phyloP scores from a whole-genome alignment of 768 basidiomycete genomes.

The Lentinula lateritia region DNA sequence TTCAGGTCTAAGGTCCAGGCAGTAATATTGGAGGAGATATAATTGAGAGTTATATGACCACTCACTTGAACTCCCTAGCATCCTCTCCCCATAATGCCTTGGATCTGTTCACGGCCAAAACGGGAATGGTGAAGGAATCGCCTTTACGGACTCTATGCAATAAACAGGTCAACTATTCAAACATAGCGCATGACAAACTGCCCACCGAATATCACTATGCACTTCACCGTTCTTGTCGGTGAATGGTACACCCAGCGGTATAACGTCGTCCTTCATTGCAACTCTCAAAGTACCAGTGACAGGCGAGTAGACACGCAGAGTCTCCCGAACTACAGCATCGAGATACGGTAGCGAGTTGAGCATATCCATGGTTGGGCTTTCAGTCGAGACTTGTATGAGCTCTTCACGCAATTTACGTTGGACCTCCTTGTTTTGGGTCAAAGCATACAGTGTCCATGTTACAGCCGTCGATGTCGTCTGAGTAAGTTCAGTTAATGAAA shows the following conservation, averaged over 20 bases:
- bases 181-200: not conserved
- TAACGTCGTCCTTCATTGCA: slow-evolving; percentile 45
- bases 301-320: slow-evolving; percentile 50
- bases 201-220: slow-evolving; percentile 34
- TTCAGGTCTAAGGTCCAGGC: slow-evolving; percentile 44
- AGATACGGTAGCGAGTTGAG: slow-evolving; percentile 63
- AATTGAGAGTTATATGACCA: too few relatives aligned
- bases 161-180: not conserved
- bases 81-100: slow-evolving; percentile 59
- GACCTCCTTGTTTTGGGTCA: slow-evolving; percentile 40
- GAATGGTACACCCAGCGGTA: slow-evolving; percentile 44
- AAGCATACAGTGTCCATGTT: slow-evolving; percentile 55
- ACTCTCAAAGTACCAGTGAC: slow-evolving; percentile 36
- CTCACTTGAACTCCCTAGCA: slow-evolving; percentile 51
- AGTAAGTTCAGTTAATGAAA: too few relatives aligned
- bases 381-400: slow-evolving; percentile 41
- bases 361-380: slow-evolving; percentile 65
- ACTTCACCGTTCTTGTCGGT: slow-evolving; percentile 36
- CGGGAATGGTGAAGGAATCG: slow-evolving; percentile 40
- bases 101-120: slow-evolving; percentile 45
- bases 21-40: too few relatives aligned
- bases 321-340: slow-evolving; percentile 60
- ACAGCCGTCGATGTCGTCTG: slow-evolving; percentile 36
- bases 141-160: slow-evolving; percentile 34
- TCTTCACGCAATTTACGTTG: slow-evolving; percentile 59